Base-by-base conservation (phyloP, 78 protist genomes). In the Speleostelium caveatum region DNA sequence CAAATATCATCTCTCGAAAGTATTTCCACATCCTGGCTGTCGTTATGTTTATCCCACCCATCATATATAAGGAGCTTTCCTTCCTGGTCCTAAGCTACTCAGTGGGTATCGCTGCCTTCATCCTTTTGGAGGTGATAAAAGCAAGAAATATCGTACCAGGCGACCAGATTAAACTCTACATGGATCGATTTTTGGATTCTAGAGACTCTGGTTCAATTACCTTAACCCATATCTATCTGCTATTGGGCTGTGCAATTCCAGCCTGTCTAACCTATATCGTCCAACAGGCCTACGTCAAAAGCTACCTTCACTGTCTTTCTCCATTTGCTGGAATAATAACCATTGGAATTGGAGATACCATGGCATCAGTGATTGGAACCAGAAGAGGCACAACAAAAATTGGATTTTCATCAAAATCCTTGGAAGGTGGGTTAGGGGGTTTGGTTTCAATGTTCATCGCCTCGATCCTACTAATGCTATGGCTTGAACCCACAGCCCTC, bases 211-310 rank as follows among this genome's bases (percentile, higher is more conserved):
- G 97, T 28, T 6, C 62, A 3, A 39, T 92, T 14, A 68, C 95
- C 28, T 65, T 91, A 4, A 89, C 96, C 33, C 97, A 96, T 58
- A 26, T 72, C 7, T 88, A 96, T 76, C 73, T 96, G 28, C 61
- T 96, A n/a, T 2, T 86, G 1, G 97, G 97, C 3, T 96, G 97
- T 51, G 92, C 97, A 28, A 28, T 86, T 26, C 96, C 96, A 6
- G 12, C 73, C 2, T 51, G 35, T 26, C 35, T 67, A 21, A 12
- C 74, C 7, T 76, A 45, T 39, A 30, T 73, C 39, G 38, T 69
- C 26, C 67, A 56, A 19, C 33, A 30, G 24, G 6, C 3, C 67
- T 45, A 35, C 1, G 33, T 35, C 22, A 35, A 61, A 2, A 62
- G 45, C 69, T 58, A 73, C 16, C n/a, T n/a, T n/a, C 77, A 71